phyloP scores from a whole-genome alignment of 495 filamentous ascomycete species.

The Neurospora terricola region DNA sequence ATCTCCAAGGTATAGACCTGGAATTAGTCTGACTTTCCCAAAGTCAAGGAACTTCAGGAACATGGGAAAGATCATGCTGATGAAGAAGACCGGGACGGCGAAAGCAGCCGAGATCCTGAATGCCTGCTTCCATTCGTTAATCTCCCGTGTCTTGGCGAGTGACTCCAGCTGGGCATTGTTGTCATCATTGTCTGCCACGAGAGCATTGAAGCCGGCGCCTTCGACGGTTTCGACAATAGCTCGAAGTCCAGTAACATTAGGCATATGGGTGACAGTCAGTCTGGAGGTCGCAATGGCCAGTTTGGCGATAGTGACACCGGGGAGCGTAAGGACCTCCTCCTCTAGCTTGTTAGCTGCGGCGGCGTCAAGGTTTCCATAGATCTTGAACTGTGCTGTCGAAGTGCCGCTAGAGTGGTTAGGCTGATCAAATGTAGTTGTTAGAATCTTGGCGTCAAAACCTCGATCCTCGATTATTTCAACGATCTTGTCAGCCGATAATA shows the following conservation, averaged over 20 bases:
- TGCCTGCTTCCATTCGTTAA: constrained; percentile 78
- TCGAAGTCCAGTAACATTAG: constrained; percentile 64
- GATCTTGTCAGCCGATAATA: constrained; percentile 61
- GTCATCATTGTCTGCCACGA: constrained; percentile 84
- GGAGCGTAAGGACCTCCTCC: constrained; percentile 48
- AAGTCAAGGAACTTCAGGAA: constrained; percentile 60
- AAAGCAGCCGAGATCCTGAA: constrained; percentile 69
- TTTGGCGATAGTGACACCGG: constrained; percentile 64
- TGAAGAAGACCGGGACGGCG: constrained; percentile 83
- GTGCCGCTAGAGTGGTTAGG: constrained; percentile 37
- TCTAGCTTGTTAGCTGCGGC: constrained; percentile 63
- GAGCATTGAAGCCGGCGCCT: constrained; percentile 68
- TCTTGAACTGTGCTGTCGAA: constrained; percentile 59
- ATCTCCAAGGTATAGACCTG: constrained; percentile 82
- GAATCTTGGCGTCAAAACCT: constrained; percentile 80
- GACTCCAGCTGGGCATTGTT: constrained; percentile 96
- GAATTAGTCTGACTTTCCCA: constrained; percentile 51
- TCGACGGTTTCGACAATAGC: constrained; percentile 77
- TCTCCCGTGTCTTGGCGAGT: constrained; percentile 89
- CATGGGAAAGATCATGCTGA: constrained; percentile 89
- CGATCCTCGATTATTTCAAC: constrained; percentile 85
- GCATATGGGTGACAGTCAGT: constrained; percentile 58
- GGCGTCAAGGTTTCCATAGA: constrained; percentile 70
- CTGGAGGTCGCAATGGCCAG: constrained; percentile 60
- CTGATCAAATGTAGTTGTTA: constrained; percentile 47